These are phyloP conservation scores for Zopfia rhizophila DNA, from an alignment of 2,329 filamentous ascomycete genomes.

Conservation along the genomic window DNA sequence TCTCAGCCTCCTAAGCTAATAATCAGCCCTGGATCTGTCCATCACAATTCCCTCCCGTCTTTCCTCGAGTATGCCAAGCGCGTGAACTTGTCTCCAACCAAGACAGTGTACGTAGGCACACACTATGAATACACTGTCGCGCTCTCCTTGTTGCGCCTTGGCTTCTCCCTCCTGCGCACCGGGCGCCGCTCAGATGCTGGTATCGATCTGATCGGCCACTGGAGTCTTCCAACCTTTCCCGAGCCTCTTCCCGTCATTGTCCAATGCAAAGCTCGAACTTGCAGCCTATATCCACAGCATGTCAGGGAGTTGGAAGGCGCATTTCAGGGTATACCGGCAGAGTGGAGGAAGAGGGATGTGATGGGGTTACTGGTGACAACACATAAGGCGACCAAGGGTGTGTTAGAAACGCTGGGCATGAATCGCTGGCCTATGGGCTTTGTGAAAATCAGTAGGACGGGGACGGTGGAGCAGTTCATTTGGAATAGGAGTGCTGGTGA, in stretches of 20 bases:
- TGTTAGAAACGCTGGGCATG: constrained; percentile 75
- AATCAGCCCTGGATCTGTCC: constrained; percentile 41
- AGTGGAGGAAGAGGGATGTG: constrained; percentile 72
- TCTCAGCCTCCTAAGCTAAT: constrained; percentile 40
- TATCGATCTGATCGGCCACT: constrained; percentile 78
- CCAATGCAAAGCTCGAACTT: constrained; percentile 75
- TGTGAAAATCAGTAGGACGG: constrained; percentile 68
- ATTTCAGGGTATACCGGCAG: constrained; percentile 76
- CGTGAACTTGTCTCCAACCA: constrained; percentile 64
- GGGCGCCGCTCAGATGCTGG: constrained; percentile 75
- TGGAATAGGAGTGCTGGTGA: constrained; percentile 76
- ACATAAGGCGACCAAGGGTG: constrained; percentile 78
- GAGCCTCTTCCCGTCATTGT: constrained; percentile 58
- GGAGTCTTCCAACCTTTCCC: constrained; percentile 61
- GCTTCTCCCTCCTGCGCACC: constrained; percentile 72
- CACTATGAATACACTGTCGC: constrained; percentile 79
- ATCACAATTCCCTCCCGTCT: constrained; percentile 71
- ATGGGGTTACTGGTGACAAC: constrained; percentile 78
- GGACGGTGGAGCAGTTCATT: constrained; percentile 72
- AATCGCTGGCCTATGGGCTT: constrained; percentile 79
- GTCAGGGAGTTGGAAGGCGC: constrained; percentile 84
- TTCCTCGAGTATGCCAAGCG: constrained; percentile 73
- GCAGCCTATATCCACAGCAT: constrained; percentile 65
- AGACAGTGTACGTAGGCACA: constrained; percentile 75
- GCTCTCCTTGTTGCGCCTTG: constrained; percentile 65